These are phyloP conservation scores for Tephrocybe sp. DNA, from an alignment of 768 basidiomycete genomes.

Conservation along the genomic window DNA sequence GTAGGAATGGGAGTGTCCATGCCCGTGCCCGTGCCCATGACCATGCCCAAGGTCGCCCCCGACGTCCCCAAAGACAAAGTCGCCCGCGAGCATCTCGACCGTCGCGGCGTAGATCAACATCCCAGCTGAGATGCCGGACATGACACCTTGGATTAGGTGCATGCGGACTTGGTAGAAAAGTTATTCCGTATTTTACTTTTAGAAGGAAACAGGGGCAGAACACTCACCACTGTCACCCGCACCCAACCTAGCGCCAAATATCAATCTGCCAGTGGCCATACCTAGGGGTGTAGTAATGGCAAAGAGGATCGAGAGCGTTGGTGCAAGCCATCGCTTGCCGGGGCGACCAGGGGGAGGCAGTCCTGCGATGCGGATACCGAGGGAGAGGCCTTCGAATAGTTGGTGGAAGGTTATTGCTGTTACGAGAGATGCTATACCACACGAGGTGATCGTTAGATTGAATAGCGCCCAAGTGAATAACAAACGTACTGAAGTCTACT, in stretches of 20 bases:
- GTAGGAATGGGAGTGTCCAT: too few species aligned
- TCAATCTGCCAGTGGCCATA: slow-evolving; percentile 57
- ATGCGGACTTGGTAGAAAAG: slow-evolving; percentile 38
- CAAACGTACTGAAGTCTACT: slow-evolving; percentile 64
- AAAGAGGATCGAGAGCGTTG: slow-evolving; percentile 59
- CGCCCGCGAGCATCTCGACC: slow-evolving; percentile 86
- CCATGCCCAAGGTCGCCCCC: slow-evolving; percentile 30
- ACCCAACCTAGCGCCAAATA: slow-evolving; percentile 43
- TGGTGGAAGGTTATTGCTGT: slow-evolving; percentile 82
- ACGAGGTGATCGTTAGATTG: neutral
- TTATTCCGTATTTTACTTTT: neutral
- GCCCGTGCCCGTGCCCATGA: slow-evolving; percentile 18
- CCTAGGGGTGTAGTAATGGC: slow-evolving; percentile 75
- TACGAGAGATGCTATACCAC: slow-evolving; percentile 59
- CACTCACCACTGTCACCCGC: slow-evolving; percentile 11
- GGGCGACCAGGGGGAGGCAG: slow-evolving; percentile 42
- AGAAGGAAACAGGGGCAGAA: neutral
- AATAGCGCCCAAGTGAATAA: too few species aligned
- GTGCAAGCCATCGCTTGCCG: slow-evolving; percentile 56
- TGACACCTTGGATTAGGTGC: slow-evolving; percentile 64
- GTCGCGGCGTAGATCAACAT: slow-evolving; percentile 83
- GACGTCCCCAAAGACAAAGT: slow-evolving; percentile 77
- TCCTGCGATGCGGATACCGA: slow-evolving; percentile 77
- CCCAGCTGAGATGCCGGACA: slow-evolving; percentile 82
- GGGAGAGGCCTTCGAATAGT: slow-evolving; percentile 80